Conservation (phyloP, 2,329 filamentous ascomycete species). For the Claviceps africana region DNA sequence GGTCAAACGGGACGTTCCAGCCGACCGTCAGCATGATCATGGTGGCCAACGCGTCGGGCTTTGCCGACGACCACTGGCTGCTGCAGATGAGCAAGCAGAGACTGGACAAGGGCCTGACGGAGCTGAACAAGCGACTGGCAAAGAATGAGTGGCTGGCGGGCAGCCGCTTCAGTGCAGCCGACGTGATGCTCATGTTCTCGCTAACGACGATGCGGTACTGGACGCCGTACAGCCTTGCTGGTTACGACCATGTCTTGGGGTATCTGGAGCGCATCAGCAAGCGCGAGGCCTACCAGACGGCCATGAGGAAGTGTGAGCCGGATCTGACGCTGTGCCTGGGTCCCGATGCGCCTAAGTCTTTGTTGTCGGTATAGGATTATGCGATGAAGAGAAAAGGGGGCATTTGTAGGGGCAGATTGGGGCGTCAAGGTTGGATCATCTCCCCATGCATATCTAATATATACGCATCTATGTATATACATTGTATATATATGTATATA, state of each 20-base stretch:
- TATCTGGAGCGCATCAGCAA: constrained; percentile 31
- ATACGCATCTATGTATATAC: too few relatives aligned
- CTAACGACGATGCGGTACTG: constrained; percentile 49
- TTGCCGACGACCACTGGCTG: constrained; percentile 12
- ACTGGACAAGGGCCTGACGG: constrained; percentile 28
- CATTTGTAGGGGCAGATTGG: background rate
- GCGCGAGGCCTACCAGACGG: constrained; percentile 31
- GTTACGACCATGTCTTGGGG: constrained; percentile 27
- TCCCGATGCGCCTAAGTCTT: constrained; percentile 8
- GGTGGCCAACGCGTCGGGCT: constrained; percentile 12
- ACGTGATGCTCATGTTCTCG: constrained; percentile 48
- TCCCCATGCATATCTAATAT: too few relatives aligned
- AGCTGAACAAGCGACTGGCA: constrained; percentile 34
- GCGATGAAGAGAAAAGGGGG: background rate
- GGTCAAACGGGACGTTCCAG: constrained; percentile 31
- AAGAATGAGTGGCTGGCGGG: constrained; percentile 43
- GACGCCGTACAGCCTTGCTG: constrained; percentile 25
- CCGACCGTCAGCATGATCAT: constrained; percentile 24
- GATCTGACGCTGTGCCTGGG: constrained; percentile 23
- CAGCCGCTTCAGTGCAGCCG: constrained; percentile 47
- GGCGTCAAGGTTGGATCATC: constrained; percentile 36
- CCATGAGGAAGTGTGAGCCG: constrained; percentile 35
- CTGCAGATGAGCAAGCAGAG: constrained; percentile 18
- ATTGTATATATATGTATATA: too few relatives aligned
- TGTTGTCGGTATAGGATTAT: background rate